Evolutionary conservation across 345 rosid species (phyloP), one percentile per base, ranked within the genome.

Genomic region (Tarenaya hassleriana): DNA sequence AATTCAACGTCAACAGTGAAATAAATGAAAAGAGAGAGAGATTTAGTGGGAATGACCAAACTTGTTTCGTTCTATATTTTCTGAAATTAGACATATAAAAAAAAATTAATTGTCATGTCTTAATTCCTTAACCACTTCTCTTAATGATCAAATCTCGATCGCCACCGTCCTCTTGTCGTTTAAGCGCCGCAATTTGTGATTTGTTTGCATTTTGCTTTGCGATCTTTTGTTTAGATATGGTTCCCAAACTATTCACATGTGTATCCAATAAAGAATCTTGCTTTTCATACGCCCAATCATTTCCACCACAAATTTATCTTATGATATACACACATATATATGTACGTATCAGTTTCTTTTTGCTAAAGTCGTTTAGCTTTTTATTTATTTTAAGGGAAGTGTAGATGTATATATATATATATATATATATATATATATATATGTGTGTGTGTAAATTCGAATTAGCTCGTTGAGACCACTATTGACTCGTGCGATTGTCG

Each of bases 121-220:
- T 24, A 64, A 16, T 43, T 50, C 41, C 47, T 50, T 50, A 64
- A 56, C 52, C 69, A 56, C 46, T 32, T 7, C 3, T 20, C 37
- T 48, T 27, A 41, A 33, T 3, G 56, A 42, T 20, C 40, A 21
- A 45, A 47, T 48, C 47, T 63, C 62, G 41, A 50, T 16, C 24
- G 10, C 35, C 24, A 56, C 62, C 68, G 41, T 47, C 55, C 54
- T 44, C 41, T 53, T 44, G 50, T 39, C 56, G 27, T 40, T 29
- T 53, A 52, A 50, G 52, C 63, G 69, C 69, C 63, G 63, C 35
- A 64, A 50, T 35, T 18, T 35, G 21, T 45, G 42, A 21, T 13
- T 43, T 21, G n/a, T 27, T 43, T 35, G 47, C 47, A 57, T 50
- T 43, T 50, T 57, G 46, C 34, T 56, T 50, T 50, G 58, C n/a